Evolutionary conservation across 768 basidiomycete species (phyloP), one percentile per base, ranked within the genome.

Genomic region (Piloderma croceum): DNA sequence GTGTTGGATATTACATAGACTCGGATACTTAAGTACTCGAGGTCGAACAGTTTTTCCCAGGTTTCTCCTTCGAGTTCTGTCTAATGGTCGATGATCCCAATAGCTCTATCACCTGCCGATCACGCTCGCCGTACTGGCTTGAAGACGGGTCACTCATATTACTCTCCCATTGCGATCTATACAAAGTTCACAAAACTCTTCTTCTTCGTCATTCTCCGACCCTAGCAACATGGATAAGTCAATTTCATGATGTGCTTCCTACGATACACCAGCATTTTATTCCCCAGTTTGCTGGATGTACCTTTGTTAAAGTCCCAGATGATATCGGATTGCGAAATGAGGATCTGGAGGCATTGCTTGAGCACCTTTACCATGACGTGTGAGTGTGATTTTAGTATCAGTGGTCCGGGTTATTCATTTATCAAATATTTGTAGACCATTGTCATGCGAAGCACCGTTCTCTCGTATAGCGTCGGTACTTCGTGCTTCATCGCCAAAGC

Each of bases 341-440:
- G 31, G 82, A 85, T 53, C 67, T 83, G 5, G 71, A 73, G 35
- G 66, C 63, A 1, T 56, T 87, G 35, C 60, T 86, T n/a, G 68
- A 69, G 43, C 73, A 83, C 59, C 52, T 86, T 22, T 85, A 86
- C 53, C 77, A 83, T 51, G 77, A 84, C 51, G 57, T 57, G 84
- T 85, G 59, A 69, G 79, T 73, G 27, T 21, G 34, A 42, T 12
- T 34, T 42, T 43, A 36, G 35, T 27, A n/a, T 21, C 31, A 24
- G 27, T 37, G 38, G 45, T 31, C 34, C 51, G 41, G 39, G 36
- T 34, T 46, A 25, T 25, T 39, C 31, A 41, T 36, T 34, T 42
- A 31, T 37, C 37, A 34, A n/a, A 23, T 36, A 31, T 50, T 45
- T 42, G 22, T 53, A 82, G 82, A 15, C 71, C 74, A 13, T 47